A percentile compares a stretch with the other conserved stretches of the same genome.
These are phyloP conservation scores for Lactuca sativa DNA, from an alignment of 129 eudicot genomes.

Conservation along the genomic window DNA sequence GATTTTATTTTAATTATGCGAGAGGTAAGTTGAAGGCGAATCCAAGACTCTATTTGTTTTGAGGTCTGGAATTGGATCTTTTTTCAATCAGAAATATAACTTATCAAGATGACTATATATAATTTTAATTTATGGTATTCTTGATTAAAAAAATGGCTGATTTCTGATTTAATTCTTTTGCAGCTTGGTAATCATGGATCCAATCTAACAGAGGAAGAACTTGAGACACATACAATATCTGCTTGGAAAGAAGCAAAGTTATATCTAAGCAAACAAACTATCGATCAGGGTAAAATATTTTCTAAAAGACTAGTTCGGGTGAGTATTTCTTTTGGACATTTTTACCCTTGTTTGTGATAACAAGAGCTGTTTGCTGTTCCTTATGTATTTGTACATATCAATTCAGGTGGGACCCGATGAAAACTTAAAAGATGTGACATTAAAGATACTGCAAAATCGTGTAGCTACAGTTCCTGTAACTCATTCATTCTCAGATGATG, in stretches of 20 bases:
- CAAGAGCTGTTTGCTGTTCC: not conserved
- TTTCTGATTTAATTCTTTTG: slow-evolving; percentile 23
- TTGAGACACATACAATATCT: slow-evolving; percentile 89
- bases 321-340: slow-evolving; percentile 21
- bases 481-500: slow-evolving; percentile 63
- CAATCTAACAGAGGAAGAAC: slow-evolving; percentile 93
- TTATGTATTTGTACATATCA: slow-evolving; percentile 4
- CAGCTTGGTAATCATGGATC: slow-evolving; percentile 91
- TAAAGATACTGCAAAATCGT: slow-evolving; percentile 65
- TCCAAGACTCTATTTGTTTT: slow-evolving; percentile 12
- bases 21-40: slow-evolving; percentile 57
- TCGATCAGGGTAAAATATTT: slow-evolving; percentile 49
- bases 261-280: slow-evolving; percentile 54
- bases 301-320: slow-evolving; percentile 66
- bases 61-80: slow-evolving; percentile 6
- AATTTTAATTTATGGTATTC: not conserved
- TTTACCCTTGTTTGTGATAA: slow-evolving; percentile 1
- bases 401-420: slow-evolving; percentile 85
- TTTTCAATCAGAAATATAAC: not conserved
- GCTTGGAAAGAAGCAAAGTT: slow-evolving; percentile 93
- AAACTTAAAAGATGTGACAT: slow-evolving; percentile 65
- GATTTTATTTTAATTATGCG: slow-evolving; percentile 88
- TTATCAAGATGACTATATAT: not conserved
- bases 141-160: slow-evolving; percentile 1
- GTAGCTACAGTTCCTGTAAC: slow-evolving; percentile 76